Base-by-base conservation (phyloP, 1,139 yeast genomes). In the Torulaspora globosa region DNA sequence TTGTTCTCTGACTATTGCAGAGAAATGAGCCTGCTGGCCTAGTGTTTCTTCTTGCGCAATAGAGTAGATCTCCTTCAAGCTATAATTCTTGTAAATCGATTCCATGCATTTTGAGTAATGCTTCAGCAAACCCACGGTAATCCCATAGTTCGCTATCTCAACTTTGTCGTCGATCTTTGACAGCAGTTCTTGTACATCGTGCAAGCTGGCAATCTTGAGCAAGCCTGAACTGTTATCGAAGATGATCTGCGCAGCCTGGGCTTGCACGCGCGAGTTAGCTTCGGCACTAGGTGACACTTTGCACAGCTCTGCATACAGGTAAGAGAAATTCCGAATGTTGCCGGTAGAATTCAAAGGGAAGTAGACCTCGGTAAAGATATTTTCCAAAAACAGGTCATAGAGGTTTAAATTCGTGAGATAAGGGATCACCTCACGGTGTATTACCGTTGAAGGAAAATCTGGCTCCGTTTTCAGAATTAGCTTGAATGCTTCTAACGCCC, bases 11-110 rank as follows among this genome's bases (percentile, higher is more conserved):
- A 57, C 47, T 18, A 56, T 46, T 1, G 58, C 47, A 4, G 56
- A 47, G 36, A 58, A 61, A 43, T 52, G 57, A 4, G 58, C 52
- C 11, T 47, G 39, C 46, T 62, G 66, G n/a, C 50, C 52, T 9
- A 49, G 31, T 30, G 51, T 53, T 19, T 52, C 54, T 36, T 55
- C 58, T 34, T 54, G 43, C 1, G 57, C 36, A 5, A 62, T 53
- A 11, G 47, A 39, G 40, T 52, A 49, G 5, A 62, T 30, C 19
- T 54, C 58, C 34, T 49, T 49, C 3, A 60, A 41, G 23, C 49
- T 52, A 24, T 49, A 53, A n/a, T 44, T 50, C 3, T 40, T 43
- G 15, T 49, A 39, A 36, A 48, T 31, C 2, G 43, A 36, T 11
- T 53, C 46, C 44, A 61, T 55, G 27, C 37, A 46, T 27, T 46